Evolutionary conservation across 257 asterid species (phyloP), one percentile per base, ranked within the genome.

Genomic region (Linderniella brevidens): DNA sequence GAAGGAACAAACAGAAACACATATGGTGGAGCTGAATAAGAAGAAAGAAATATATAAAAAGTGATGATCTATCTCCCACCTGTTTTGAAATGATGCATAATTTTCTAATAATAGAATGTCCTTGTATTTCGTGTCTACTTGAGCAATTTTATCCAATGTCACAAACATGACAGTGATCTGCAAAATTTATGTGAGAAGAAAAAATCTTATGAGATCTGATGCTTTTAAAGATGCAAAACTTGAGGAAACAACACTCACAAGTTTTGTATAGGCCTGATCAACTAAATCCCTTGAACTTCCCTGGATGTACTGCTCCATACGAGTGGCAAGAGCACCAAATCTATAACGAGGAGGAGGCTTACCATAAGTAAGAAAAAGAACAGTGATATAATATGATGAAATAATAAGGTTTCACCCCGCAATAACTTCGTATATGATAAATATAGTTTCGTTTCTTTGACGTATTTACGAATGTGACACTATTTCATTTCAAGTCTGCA

Each of bases 281-380:
- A 90, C 98, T 75, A 85, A 81, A 73, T 90, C 96, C 66, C 98
- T 75, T 4, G 98, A 84, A 60, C 81, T 92, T 52, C 98, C 98
- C 65, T 90, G 96, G 56, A 85, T 81, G 70, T 81, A 90, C 72
- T 85, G 98, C 76, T 90, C 98, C 98, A 90, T 90, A 60, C 96
- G 96, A 55, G 94, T 79, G 29, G 96, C 98, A 63, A 85, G 93
- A 60, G 69, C 69, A 46, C 94, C 87, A 67, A 90, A 90, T 66
- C 98, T 90, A 62, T 55, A 44, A 51, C 63, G 43, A 67, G 58
- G 50, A 38, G 32, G 42, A 37, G 58, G 49, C 6, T 25, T 25
- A 49, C 52, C 58, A 36, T 37, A 41, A 13, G 11, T 43, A 29
- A 41, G 19, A 58, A 11, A 38, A 48, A 49, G 20, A 54, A 32